Percentiles rank a stretch among this genome's conserved stretches.
Conservation (phyloP, 2,329 filamentous ascomycete genomes). For the Fusarium foetens region DNA sequence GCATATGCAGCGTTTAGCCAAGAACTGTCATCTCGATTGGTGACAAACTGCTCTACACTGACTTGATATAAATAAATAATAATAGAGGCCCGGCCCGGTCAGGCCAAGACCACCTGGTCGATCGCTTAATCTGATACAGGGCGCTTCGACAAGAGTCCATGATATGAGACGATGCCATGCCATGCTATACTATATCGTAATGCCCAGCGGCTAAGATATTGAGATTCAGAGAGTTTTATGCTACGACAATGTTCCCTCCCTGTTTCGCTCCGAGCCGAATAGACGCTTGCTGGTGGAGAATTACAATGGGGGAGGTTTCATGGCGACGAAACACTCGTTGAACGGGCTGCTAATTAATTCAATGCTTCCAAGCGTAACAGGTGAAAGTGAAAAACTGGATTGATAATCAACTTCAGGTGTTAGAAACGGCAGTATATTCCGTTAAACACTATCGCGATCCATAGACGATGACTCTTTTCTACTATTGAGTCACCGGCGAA, state of each 20-base stretch:
- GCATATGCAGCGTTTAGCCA: slow-evolving; percentile 6
- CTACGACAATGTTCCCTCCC: slow-evolving; percentile 6
- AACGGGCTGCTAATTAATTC: slow-evolving; percentile 7
- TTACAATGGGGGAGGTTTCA: neutral
- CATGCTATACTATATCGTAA: neutral
- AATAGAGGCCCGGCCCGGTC: slow-evolving; percentile 6
- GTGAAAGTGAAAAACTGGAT: neutral
- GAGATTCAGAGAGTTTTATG: neutral
- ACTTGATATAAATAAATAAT: neutral
- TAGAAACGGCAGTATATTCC: neutral
- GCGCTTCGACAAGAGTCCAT: slow-evolving; percentile 20
- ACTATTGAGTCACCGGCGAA: slow-evolving; percentile 41
- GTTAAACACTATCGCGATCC: neutral
- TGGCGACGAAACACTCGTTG: slow-evolving; percentile 13
- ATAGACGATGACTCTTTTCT: neutral
- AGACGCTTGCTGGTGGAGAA: slow-evolving; percentile 10
- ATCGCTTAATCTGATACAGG: slow-evolving; percentile 32
- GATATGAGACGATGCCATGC: slow-evolving; percentile 14
- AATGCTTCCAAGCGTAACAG: neutral
- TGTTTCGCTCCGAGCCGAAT: neutral
- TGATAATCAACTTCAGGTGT: neutral
- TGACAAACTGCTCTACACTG: slow-evolving; percentile 1
- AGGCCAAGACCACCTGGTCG: slow-evolving; percentile 9
- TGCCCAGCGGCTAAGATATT: slow-evolving; percentile 21
- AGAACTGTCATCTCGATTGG: neutral